These are phyloP conservation scores for Middelhovenomyces tepae DNA, from an alignment of 805 yeast species.

Conservation along the genomic window DNA sequence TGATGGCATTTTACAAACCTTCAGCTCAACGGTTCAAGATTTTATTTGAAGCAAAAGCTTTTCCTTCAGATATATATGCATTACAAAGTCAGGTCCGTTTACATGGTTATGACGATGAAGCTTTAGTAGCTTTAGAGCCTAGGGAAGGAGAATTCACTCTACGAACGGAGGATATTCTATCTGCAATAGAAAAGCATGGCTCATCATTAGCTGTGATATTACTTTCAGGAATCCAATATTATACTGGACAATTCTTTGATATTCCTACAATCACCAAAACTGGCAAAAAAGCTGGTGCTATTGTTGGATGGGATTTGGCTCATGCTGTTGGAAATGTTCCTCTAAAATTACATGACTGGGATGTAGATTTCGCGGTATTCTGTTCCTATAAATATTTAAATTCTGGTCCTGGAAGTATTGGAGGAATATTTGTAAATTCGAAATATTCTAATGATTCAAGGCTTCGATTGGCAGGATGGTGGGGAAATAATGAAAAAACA, in stretches of 20 bases:
- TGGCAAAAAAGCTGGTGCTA: constrained; percentile 43
- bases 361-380: constrained; percentile 90
- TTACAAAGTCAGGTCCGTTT: constrained; percentile 62
- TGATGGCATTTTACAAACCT: constrained; percentile 71
- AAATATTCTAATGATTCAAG: constrained; percentile 27
- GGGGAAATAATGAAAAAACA: constrained; percentile 72
- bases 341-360: constrained; percentile 73
- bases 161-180: constrained; percentile 54
- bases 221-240: constrained; percentile 84
- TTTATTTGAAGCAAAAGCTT: constrained; percentile 76
- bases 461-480: constrained; percentile 92
- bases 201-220: constrained; percentile 64
- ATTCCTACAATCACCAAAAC: constrained; percentile 57
- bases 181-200: constrained; percentile 44
- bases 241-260: constrained; percentile 82
- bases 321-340: constrained; percentile 89
- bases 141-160: constrained; percentile 48
- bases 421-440: constrained; percentile 74
- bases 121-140: constrained; percentile 58
- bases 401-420: constrained; percentile 90
- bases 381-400: constrained; percentile 88
- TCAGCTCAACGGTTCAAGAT: constrained; percentile 51
- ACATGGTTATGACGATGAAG: constrained; percentile 46
- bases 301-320: constrained; percentile 90
- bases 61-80: constrained; percentile 89